These are phyloP conservation scores for Pezicula carpinea DNA, from an alignment of 2,329 filamentous ascomycete species.

Conservation along the genomic window DNA sequence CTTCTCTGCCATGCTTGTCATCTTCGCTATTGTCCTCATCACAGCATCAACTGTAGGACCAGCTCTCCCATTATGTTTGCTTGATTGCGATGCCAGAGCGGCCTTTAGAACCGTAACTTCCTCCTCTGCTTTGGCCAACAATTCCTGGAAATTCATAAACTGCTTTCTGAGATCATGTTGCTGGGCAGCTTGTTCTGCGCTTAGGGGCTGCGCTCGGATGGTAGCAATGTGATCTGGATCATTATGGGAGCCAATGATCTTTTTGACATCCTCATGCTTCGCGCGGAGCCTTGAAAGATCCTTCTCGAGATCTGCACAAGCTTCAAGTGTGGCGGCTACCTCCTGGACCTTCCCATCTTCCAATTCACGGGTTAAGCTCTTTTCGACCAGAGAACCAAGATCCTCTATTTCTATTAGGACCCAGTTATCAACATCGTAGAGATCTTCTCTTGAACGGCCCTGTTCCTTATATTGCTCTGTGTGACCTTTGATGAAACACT, in stretches of 20 bases:
- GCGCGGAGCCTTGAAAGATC: conserved; percentile 69
- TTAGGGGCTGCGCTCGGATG: conserved; percentile 68
- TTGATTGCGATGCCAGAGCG: conserved; percentile 60
- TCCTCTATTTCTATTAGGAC: conserved; percentile 71
- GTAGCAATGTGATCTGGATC: conserved; percentile 64
- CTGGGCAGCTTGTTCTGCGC: conserved; percentile 75
- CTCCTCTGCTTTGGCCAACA: conserved; percentile 76
- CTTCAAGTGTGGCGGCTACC: conserved; percentile 62
- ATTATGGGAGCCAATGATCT: conserved; percentile 64
- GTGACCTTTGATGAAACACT: conserved; percentile 63
- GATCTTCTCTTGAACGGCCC: conserved; percentile 58
- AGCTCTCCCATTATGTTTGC: conserved; percentile 40
- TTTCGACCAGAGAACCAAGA: conserved; percentile 59
- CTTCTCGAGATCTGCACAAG: conserved; percentile 61
- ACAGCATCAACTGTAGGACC: conserved; percentile 85
- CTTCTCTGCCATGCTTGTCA: conserved; percentile 90
- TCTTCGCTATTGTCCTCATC: conserved; percentile 83
- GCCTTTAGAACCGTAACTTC: conserved; percentile 74
- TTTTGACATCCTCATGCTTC: conserved; percentile 74
- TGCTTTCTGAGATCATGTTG: conserved; percentile 77
- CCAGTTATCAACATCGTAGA: conserved; percentile 67
- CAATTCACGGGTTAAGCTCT: conserved; percentile 59
- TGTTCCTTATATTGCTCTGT: conserved; percentile 46
- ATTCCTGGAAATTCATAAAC: conserved; percentile 69
- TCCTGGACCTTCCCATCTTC: conserved; percentile 64